Base-by-base conservation (phyloP, 2,329 filamentous ascomycete genomes). In the Fusarium sp. region DNA sequence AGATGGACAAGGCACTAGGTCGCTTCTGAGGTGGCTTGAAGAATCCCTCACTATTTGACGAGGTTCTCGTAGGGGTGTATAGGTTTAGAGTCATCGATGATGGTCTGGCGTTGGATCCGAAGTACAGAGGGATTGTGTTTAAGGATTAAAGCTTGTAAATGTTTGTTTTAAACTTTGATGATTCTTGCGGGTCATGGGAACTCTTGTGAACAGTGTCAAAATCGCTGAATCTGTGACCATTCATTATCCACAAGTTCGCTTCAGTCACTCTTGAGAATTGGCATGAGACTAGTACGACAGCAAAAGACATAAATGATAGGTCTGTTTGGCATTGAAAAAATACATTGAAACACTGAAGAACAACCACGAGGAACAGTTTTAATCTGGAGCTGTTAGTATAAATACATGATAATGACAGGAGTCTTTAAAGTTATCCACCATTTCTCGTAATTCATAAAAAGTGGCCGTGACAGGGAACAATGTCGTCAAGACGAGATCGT, bases 41-140 rank as follows among this genome's bases (percentile, higher is more conserved):
- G 48, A 38, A 72, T 64, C 74, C 70, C 32, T 56, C 55, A 70
- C 63, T 57, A 60, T 40, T 18, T 44, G n/a, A 41, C 32, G 26
- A 64, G 37, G 52, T 69, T 68, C 70, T 64, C 69, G 64, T 71
- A 69, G 60, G 58, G 30, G 50, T 72, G 73, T 74, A 76, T 74
- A 52, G 77, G 77, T 77, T 81, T 82, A 84, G 81, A 84, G 73
- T 76, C 69, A 78, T 76, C 73, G 73, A 78, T 77, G 77, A 78
- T 79, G 78, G 77, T 82, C 81, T 78, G 80, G 80, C 81, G 77
- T 82, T 80, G 81, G 82, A 83, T 82, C 75, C 74, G 67, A 67
- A 42, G 38, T 58, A 61, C 20, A 45, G 33, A 59, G 55, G 60
- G 53, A 60, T 49, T 18, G 60, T 70, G 54, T 71, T 59, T 69